Base-by-base conservation (phyloP, 192 early-diverging fungal species). In the Pilobolus umbonatus region DNA sequence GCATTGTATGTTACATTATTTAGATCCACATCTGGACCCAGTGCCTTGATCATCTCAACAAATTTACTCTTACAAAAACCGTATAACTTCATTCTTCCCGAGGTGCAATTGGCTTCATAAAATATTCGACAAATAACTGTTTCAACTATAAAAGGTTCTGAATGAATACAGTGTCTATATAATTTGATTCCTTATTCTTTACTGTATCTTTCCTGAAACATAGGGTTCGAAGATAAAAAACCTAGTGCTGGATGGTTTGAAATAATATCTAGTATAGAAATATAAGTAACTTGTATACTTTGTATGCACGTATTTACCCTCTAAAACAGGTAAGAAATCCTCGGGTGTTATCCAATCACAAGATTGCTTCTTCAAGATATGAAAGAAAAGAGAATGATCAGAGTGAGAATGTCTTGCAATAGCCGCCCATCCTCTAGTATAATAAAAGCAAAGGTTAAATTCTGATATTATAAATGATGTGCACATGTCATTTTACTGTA, bases 91-190 rank as follows among this genome's bases (percentile, higher is more conserved):
- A 98, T 86, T 25, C 72, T 71, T n/a, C 90, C 83, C 60, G 78
- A 79, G 62, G 76, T 79, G 34, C 85, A 77, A 30, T 83, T 73
- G 5, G 75, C 87, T 10, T 69, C 72, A 62, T 93, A 98, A 65
- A 91, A 96, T 44, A 96, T 80, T 11, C 94, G 78, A 50, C 88
- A 84, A 32, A 92, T 82, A 8, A 98, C 93, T 2, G 94, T 95
- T 59, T 96, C 93, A 24, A 88, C 88, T 80, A 56, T 12, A 32
- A 12, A 39, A 36, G 11, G 6, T 14, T 36, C 3, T 25, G 31
- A 12, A 42, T 42, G 17, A 39, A 58, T 49, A n/a, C 26, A 5
- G 46, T 44, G 35, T 81, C 64, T 47, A 39, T 36, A 8, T 22
- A 15, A 19, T 45, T 49, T 49, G 19, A 38, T 35, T 49, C 21